Conservation (phyloP, 1,284 basidiomycete species). For the Xerocomus nothofagi region DNA sequence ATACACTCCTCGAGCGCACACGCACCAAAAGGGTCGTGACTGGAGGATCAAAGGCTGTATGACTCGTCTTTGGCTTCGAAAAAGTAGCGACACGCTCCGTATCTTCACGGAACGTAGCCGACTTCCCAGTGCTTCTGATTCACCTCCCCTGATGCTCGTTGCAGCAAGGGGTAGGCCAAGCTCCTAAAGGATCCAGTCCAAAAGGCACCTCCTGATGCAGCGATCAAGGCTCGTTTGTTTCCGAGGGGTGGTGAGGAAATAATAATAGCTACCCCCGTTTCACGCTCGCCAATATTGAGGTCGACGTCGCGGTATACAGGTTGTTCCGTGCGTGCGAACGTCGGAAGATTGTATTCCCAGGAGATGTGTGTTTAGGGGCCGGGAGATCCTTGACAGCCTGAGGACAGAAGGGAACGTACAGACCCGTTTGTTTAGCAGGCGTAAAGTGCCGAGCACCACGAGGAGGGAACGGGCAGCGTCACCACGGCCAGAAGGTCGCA, state of each 20-base stretch:
- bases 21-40: slow-evolving; percentile 17
- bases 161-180: slow-evolving; percentile 43
- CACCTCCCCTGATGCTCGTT: slow-evolving; percentile 48
- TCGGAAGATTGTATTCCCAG: slow-evolving; percentile 12
- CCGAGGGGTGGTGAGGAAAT: slow-evolving; percentile 13
- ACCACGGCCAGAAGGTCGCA: background rate
- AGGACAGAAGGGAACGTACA: slow-evolving; percentile 1
- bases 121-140: slow-evolving; percentile 42
- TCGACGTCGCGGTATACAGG: slow-evolving; percentile 17
- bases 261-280: slow-evolving; percentile 19
- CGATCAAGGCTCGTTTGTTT: slow-evolving; percentile 34
- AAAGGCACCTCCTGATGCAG: slow-evolving; percentile 42
- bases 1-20: slow-evolving; percentile 10
- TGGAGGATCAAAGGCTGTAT: slow-evolving; percentile 20
- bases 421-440: background rate
- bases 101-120: slow-evolving; percentile 40
- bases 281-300: slow-evolving; percentile 18
- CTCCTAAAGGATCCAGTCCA: slow-evolving; percentile 45
- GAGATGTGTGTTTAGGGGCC: slow-evolving; percentile 15
- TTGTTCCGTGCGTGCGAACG: slow-evolving; percentile 19
- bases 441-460: slow-evolving; percentile 7
- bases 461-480: slow-evolving; percentile 9
- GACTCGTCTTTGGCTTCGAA: slow-evolving; percentile 38
- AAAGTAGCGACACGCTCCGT: slow-evolving; percentile 42
- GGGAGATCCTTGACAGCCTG: slow-evolving; percentile 15